Base-by-base conservation (phyloP, 2,329 filamentous ascomycete genomes). In the Sporothrix curviconia region DNA sequence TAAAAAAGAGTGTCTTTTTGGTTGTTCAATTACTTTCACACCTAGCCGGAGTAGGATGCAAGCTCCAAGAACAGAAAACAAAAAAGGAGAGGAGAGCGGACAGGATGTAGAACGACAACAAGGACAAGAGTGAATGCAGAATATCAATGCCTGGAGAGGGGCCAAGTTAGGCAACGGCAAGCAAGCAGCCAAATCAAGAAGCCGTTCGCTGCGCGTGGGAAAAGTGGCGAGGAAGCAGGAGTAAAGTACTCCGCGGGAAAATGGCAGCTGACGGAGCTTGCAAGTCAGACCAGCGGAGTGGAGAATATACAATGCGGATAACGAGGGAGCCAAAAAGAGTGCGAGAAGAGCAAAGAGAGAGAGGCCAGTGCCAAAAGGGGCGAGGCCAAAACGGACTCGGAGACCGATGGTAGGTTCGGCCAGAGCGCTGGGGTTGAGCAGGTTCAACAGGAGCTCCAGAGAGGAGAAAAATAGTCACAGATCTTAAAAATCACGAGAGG, bases 221-320 rank as follows among this genome's bases (percentile, higher is more conserved):
- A 25, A 37, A 39, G 36, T 43, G 50, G 37, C 30, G 50, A 54
- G n/a, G n/a, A 19, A 44, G 22, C 12, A 17, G 24, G 30, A 34
- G 19, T 28, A 40, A 37, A 49, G 25, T 34, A n/a, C n/a, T n/a
- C n/a, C n/a, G n/a, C n/a, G n/a, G n/a, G n/a, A n/a, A n/a, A n/a
- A n/a, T n/a, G n/a, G n/a, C n/a, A n/a, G 36, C 37, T 39, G 40
- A 49, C 15, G n/a, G 22, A 56, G 55, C 34, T 39, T 22, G 17
- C 24, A n/a, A 36, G 12, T 28, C 34, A 14, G 44, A 40, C 25
- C 46, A 55, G 51, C 25, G 22, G 37, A 50, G 36, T 34, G 36
- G 36, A 52, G 49, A 52, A 52, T 52, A 40, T 52, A 34, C 49
- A 40, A 24, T 28, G 24, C 49, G 49, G 49, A 52, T 40, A 34